Evolutionary conservation across 2,329 filamentous ascomycete genomes (phyloP).

Genomic region (Capronia americana): DNA sequence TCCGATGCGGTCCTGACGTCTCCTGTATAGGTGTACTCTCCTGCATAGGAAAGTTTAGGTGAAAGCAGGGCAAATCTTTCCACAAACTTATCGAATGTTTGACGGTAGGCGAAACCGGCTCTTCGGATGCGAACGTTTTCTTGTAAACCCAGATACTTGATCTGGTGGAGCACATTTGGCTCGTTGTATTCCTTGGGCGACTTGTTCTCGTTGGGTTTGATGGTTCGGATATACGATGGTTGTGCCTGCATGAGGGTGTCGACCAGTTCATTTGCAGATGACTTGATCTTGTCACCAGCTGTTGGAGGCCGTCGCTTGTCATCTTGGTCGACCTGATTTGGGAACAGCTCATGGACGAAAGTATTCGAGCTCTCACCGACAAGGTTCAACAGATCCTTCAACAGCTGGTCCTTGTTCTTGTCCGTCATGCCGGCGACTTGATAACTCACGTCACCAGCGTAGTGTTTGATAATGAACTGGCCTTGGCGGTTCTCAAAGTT

Average conservation of each 20-base stretch:
- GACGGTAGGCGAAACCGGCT: conserved; percentile 94
- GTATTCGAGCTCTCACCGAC: conserved; percentile 81
- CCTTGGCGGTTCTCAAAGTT: conserved; percentile 92
- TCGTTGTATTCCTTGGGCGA: conserved; percentile 90
- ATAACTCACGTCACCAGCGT: conserved; percentile 95
- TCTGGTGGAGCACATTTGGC: conserved; percentile 92
- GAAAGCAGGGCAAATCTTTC: conserved; percentile 96
- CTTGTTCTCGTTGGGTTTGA: conserved; percentile 99
- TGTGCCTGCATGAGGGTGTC: conserved; percentile 96
- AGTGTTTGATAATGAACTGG: conserved; percentile 98
- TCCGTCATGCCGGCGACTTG: conserved; percentile 96
- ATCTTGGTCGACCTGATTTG: conserved; percentile 90
- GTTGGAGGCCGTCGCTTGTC: conserved; percentile 93
- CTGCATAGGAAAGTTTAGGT: conserved; percentile 91
- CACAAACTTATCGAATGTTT: conserved; percentile 97
- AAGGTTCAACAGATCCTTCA: conserved; percentile 91
- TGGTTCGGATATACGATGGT: conserved; percentile 97
- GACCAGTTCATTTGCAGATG: conserved; percentile 92
- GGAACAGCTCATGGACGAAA: conserved; percentile 89
- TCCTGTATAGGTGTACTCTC: conserved; percentile 95
- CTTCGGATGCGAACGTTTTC: conserved; percentile 98
- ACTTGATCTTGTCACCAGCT: conserved; percentile 93
- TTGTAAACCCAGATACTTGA: conserved; percentile 98
- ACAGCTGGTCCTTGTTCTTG: conserved; percentile 97
- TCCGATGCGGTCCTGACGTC: conserved; percentile 84